These are phyloP conservation scores for Carex arenaria DNA, from an alignment of 202 grass and related monocot species.

Conservation along the genomic window DNA sequence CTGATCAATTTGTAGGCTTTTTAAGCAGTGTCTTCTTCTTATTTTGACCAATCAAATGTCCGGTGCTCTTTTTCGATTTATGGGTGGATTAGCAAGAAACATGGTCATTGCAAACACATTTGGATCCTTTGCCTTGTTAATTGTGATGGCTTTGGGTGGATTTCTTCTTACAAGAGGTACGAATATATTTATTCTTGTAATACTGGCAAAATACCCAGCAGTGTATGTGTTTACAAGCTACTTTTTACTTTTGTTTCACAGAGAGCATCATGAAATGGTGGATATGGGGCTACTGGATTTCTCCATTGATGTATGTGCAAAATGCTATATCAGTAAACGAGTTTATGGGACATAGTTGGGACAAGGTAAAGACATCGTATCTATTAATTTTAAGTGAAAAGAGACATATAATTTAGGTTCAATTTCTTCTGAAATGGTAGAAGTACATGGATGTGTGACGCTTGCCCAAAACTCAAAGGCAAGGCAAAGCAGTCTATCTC, in stretches of 20 bases:
- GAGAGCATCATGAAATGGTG: constrained; percentile 61
- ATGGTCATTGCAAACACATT: constrained; percentile 71
- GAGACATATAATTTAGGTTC: not conserved
- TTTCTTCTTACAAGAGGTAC: constrained; percentile 70
- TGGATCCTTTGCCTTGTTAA: constrained; percentile 53
- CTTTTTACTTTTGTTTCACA: constrained; percentile 23
- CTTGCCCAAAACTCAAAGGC: not conserved
- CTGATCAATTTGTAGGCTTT: constrained; percentile 38
- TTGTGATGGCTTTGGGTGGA: constrained; percentile 56
- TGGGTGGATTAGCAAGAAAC: constrained; percentile 45
- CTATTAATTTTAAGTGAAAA: not conserved
- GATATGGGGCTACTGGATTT: constrained; percentile 85
- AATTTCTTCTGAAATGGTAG: not conserved
- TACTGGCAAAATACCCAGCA: not conserved
- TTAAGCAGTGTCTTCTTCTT: constrained; percentile 68
- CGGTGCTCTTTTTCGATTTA: constrained; percentile 48
- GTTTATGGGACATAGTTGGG: constrained; percentile 62
- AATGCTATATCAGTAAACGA: constrained; percentile 73
- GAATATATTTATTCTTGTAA: not conserved
- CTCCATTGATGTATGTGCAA: constrained; percentile 70
- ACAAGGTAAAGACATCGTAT: constrained; percentile 26
- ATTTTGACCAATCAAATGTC: constrained; percentile 61
- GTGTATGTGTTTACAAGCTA: not conserved
- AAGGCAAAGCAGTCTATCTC: not conserved
- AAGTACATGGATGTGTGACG: not conserved